phyloP scores from a whole-genome alignment of 495 filamentous ascomycete genomes.

The Saxophila tyrrhenica region DNA sequence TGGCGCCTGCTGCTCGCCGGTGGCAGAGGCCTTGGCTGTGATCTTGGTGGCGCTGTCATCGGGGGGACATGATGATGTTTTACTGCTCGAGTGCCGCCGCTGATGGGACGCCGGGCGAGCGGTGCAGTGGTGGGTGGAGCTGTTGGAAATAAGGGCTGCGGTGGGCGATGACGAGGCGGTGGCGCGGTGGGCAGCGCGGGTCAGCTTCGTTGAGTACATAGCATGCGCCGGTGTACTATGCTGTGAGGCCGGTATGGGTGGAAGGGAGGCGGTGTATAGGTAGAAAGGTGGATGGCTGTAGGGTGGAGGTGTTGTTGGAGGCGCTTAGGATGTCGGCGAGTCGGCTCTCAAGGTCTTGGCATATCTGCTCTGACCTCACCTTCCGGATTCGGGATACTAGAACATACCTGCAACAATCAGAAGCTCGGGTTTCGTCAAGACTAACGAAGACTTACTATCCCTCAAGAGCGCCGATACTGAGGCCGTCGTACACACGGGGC shows the following conservation, averaged over 20 bases:
- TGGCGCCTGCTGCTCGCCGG: neutral
- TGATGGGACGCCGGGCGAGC: conserved; percentile 6
- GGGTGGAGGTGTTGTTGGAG: neutral
- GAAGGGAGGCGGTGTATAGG: neutral
- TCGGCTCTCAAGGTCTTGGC: too few relatives aligned
- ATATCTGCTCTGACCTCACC: too few relatives aligned
- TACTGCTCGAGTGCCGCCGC: conserved; percentile 13
- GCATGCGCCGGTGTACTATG: neutral
- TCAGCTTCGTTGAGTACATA: conserved; percentile 18
- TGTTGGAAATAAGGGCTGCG: neutral
- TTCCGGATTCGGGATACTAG: too few relatives aligned
- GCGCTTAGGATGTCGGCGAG: too few relatives aligned
- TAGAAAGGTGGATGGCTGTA: neutral
- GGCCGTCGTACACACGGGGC: too few relatives aligned
- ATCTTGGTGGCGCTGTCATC: conserved; percentile 7
- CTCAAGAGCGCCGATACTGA: too few relatives aligned
- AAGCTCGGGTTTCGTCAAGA: too few relatives aligned
- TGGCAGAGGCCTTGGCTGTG: conserved; percentile 1
- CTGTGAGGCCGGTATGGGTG: neutral
- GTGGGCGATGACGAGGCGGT: conserved; percentile 2
- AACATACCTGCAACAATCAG: too few relatives aligned
- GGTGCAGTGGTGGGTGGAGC: conserved; percentile 3
- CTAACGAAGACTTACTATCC: too few relatives aligned
- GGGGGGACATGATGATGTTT: conserved; percentile 16
- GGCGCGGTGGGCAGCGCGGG: conserved; percentile 19